Evolutionary conservation across 371 early-diverging fungal genomes (phyloP), one percentile per base, ranked within the genome.

Genomic region (Catenaria anguillulae): DNA sequence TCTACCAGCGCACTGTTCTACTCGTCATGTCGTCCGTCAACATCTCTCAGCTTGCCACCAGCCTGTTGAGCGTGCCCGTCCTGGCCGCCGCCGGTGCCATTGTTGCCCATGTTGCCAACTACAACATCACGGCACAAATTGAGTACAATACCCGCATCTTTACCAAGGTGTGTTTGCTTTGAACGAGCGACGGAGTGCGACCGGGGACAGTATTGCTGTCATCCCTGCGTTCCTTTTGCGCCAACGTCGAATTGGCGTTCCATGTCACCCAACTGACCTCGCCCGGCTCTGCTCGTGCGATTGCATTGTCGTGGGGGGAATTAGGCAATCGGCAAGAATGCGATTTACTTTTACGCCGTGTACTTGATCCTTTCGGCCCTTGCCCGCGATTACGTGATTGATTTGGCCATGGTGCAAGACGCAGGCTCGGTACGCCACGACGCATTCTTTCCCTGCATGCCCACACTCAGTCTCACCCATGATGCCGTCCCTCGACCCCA

Each of bases 51-150:
- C 37, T 37, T 37, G 37, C 37, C 4, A 37, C 37, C 37, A 37
- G 13, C 37, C 37, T 37, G 37, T 13, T 37, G 37, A 13, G 8
- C 13, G 37, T 46, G 46, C 19, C 52, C 2, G 29, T 23, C 52
- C 21, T 50, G 29, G 4, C 10, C 29, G 60, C 60, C 0, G 31
- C n/a, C 33, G 68, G 62, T 58, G 66, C 75, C 34, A 75, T 77
- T 65, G 70, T 70, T 43, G 60, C 71, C 42, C 77, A 77, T 58
- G 77, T 77, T n/a, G 71, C 69, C 59, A 74, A 76, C 67, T 77
- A 77, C 72, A 77, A 77, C 60, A 13, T 66, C 10, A 77, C 77
- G 8, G 77, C 77, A 2, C 74, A 71, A 33, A 54, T 71, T 24
- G 77, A 77, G 63, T 68, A 75, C 65, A 64, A 68, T 42, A 75